These are phyloP conservation scores for Arachis stenosperma DNA, from an alignment of 306 rosid species.

Conservation along the genomic window DNA sequence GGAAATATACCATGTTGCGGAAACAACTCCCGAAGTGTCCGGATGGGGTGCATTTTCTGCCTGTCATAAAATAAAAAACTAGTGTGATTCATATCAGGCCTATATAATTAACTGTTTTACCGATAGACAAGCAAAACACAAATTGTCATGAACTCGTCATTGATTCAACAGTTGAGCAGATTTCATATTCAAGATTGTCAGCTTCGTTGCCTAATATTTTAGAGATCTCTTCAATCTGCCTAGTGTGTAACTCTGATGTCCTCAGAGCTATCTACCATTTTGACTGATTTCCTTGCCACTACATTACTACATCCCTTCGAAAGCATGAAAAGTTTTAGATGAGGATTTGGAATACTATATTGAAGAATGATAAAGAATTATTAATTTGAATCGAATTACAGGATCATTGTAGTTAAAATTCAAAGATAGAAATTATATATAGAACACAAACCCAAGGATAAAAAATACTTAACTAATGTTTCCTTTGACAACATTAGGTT, in stretches of 20 bases:
- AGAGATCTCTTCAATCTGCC: slow-evolving; percentile 2
- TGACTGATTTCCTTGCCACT: neutral
- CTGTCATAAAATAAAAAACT: slow-evolving; percentile 48
- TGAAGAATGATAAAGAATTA: slow-evolving; percentile 1
- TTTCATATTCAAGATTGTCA: slow-evolving; percentile 25
- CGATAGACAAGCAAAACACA: slow-evolving; percentile 5
- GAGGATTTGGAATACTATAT: neutral
- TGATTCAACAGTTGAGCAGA: slow-evolving; percentile 7
- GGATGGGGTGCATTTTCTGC: slow-evolving; percentile 38
- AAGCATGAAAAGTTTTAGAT: neutral
- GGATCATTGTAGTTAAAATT: slow-evolving; percentile 1
- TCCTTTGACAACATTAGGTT: slow-evolving; percentile 9
- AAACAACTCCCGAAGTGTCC: slow-evolving; percentile 42
- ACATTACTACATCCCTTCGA: slow-evolving; percentile 7
- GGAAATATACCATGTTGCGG: slow-evolving; percentile 52
- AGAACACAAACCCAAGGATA: neutral
- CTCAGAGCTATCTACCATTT: slow-evolving; percentile 5
- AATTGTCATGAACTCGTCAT: neutral
- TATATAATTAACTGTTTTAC: slow-evolving; percentile 23
- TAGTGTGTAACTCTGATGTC: neutral
- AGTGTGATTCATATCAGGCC: slow-evolving; percentile 16
- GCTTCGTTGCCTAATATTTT: neutral
- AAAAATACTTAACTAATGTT: slow-evolving; percentile 11
- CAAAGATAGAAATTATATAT: neutral
- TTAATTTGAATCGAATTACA: neutral